Conservation (phyloP, 2,329 filamentous ascomycete species). For the Xylariales sp. region DNA sequence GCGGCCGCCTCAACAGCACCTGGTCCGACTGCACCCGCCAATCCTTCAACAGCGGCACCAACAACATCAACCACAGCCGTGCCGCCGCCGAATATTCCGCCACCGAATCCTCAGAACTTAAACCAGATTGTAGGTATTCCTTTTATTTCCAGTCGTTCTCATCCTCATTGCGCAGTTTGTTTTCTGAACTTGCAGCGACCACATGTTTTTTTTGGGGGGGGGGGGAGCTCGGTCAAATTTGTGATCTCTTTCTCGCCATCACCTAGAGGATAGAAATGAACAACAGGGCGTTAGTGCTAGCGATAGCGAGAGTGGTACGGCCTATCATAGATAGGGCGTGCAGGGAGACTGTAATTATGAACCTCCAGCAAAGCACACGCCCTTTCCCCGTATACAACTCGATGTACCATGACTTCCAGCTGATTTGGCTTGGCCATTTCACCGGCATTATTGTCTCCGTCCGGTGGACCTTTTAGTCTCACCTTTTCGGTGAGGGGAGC, state of each 20-base stretch:
- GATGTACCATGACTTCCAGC: not conserved
- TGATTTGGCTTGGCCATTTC: not conserved
- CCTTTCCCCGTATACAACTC: not conserved
- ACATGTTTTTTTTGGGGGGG: not conserved
- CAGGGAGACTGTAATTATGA: not conserved
- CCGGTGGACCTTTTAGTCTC: not conserved
- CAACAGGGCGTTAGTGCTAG: too few relatives aligned
- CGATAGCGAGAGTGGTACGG: too few relatives aligned
- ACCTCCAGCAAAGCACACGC: not conserved
- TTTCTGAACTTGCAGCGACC: not conserved
- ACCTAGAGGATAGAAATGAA: not conserved
- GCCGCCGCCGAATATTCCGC: conserved; percentile 50
- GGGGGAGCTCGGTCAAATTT: not conserved
- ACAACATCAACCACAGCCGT: conserved; percentile 38
- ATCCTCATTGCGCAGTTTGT: conserved; percentile 38
- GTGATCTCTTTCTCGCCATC: not conserved
- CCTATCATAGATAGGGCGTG: too few relatives aligned
- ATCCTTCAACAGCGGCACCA: conserved; percentile 24
- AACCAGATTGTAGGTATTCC: conserved; percentile 86
- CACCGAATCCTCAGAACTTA: conserved; percentile 76
- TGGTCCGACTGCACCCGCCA: conserved; percentile 41
- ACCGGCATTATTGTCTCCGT: not conserved
- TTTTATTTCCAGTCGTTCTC: not conserved
- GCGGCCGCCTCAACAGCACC: conserved; percentile 29
- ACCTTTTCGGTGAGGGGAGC: not conserved